Evolutionary conservation across 1,284 basidiomycete genomes (phyloP).

Genomic region (Nidula niveotomentosa): DNA sequence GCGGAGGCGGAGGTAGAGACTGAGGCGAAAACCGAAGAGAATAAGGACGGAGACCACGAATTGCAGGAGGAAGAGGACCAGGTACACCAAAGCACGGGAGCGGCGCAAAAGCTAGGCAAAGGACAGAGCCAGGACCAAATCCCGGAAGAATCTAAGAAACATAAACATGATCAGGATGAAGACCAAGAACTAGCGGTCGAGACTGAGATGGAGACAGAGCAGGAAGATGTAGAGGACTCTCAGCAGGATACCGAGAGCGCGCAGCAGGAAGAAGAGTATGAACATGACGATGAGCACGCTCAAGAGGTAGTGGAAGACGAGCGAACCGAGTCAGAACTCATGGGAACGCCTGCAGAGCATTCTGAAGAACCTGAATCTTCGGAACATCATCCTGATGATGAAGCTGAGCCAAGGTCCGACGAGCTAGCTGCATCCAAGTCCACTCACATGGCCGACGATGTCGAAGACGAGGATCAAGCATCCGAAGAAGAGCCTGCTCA

Average conservation of each 20-base stretch:
- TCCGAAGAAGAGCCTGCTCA: constrained; percentile 29
- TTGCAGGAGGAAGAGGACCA: constrained; percentile 1
- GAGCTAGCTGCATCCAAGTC: too few species aligned
- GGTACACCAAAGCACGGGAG: too few species aligned
- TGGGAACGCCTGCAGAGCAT: too few species aligned
- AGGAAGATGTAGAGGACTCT: constrained; percentile 6
- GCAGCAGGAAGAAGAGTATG: constrained; percentile 1
- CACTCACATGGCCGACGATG: not conserved
- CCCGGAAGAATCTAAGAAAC: not conserved
- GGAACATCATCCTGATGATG: too few species aligned
- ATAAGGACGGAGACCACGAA: not conserved
- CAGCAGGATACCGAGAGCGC: too few species aligned
- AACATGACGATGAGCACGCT: not conserved
- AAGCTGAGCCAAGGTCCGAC: too few species aligned
- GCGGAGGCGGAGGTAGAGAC: too few species aligned
- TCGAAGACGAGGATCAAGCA: constrained; percentile 14
- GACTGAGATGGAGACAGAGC: constrained; percentile 10
- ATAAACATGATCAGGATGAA: constrained; percentile 3
- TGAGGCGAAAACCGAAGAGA: not conserved
- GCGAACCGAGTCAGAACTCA: too few species aligned
- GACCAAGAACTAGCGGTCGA: constrained; percentile 3
- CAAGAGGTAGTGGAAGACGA: constrained; percentile 9
- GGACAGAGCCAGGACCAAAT: too few species aligned
- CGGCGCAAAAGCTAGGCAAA: too few species aligned
- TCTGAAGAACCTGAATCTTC: too few species aligned